A percentile compares a stretch with the other conserved stretches of the same genome.
These are phyloP conservation scores for Nakaseomyces bracarensis DNA, from an alignment of 1,139 yeast genomes.

Conservation along the genomic window DNA sequence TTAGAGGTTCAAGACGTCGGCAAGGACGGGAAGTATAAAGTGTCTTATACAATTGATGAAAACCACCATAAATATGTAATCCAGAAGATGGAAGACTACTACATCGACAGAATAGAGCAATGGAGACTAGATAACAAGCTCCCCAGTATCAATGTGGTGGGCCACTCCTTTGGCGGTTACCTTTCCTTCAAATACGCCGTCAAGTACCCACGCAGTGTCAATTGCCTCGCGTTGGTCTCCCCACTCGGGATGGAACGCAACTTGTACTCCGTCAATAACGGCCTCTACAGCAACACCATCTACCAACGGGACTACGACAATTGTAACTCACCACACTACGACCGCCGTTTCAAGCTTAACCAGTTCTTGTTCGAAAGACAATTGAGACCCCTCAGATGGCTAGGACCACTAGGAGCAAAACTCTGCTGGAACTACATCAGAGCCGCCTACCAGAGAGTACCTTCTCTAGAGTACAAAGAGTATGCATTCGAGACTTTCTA, in stretches of 20 bases:
- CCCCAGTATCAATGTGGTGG: conserved; percentile 58
- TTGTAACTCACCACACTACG: conserved; percentile 22
- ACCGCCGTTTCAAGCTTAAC: conserved; percentile 24
- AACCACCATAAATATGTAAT: conserved; percentile 13
- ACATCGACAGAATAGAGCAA: conserved; percentile 64
- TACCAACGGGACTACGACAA: conserved; percentile 17
- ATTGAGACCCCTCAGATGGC: conserved; percentile 41
- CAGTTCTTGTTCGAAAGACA: conserved; percentile 24
- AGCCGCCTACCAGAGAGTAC: conserved; percentile 51
- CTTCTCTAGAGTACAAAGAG: conserved; percentile 17
- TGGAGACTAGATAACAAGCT: conserved; percentile 60
- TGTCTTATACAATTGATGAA: conserved; percentile 15
- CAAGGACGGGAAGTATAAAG: conserved; percentile 10
- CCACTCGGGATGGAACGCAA: conserved; percentile 86
- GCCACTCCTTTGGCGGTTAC: conserved; percentile 93
- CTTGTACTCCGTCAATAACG: conserved; percentile 51
- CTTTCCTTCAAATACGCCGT: conserved; percentile 66
- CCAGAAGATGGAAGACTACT: conserved; percentile 57
- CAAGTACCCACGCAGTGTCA: conserved; percentile 56
- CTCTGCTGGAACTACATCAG: conserved; percentile 44
- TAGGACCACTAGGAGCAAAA: conserved; percentile 53
- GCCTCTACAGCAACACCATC: conserved; percentile 12
- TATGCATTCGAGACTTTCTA: conserved; percentile 22
- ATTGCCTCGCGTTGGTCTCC: conserved; percentile 59
- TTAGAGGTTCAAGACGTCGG: conserved; percentile 12